phyloP scores from a whole-genome alignment of 768 basidiomycete species.

The Podaxis carcinomalis region DNA sequence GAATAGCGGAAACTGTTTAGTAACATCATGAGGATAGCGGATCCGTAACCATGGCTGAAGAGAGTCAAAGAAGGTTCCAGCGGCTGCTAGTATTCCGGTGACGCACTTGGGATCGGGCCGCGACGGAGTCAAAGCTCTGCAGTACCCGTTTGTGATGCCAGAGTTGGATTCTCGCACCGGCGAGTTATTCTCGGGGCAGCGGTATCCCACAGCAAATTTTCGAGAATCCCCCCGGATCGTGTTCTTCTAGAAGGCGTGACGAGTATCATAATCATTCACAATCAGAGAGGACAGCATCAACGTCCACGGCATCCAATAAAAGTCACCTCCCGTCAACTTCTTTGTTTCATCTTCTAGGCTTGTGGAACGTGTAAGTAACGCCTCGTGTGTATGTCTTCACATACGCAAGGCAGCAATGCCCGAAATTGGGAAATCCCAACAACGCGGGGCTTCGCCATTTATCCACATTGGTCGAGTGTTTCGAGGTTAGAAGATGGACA shows the following conservation, averaged over 20 bases:
- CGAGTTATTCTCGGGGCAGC: background rate
- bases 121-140: background rate
- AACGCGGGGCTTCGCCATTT: background rate
- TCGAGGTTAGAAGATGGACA: background rate
- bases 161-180: background rate
- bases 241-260: background rate
- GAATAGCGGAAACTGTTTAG: background rate
- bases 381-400: conserved; percentile 1
- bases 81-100: background rate
- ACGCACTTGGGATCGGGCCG: background rate
- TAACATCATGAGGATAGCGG: background rate
- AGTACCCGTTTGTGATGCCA: background rate
- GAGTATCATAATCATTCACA: background rate
- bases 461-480: background rate
- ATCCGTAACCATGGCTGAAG: background rate
- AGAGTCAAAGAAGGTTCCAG: background rate
- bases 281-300: background rate
- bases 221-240: background rate
- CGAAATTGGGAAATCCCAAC: background rate
- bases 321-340: background rate
- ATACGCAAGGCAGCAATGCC: background rate
- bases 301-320: background rate
- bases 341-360: background rate
- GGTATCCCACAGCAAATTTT: background rate
- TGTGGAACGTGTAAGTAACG: background rate